Conservation (phyloP, 805 yeast species). For the Cyberlindnera saturnus region DNA sequence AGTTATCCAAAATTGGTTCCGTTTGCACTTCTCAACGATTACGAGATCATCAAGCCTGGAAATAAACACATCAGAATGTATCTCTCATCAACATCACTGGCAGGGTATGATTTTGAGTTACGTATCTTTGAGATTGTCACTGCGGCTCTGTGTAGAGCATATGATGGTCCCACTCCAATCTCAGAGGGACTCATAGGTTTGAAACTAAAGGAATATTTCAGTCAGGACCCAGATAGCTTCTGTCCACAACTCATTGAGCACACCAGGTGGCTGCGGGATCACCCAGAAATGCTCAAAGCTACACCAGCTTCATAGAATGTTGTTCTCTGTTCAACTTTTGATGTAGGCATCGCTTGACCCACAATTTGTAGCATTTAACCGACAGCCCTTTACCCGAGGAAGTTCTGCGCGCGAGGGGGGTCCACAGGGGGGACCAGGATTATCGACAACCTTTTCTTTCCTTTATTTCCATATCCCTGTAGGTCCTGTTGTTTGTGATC, state of each 20-base stretch:
- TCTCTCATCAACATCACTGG: slow-evolving; percentile 15
- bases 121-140: slow-evolving; percentile 34
- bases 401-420: too few species aligned
- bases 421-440: too few species aligned
- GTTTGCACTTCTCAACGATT: slow-evolving; percentile 21
- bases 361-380: too few species aligned
- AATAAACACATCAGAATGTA: slow-evolving; percentile 30
- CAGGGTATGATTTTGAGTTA: slow-evolving; percentile 35
- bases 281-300: slow-evolving; percentile 18
- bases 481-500: too few species aligned
- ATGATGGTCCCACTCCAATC: slow-evolving; percentile 18
- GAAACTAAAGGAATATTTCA: slow-evolving; percentile 24
- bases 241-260: slow-evolving; percentile 31
- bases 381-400: too few species aligned
- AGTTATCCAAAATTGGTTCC: slow-evolving; percentile 50
- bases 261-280: slow-evolving; percentile 26
- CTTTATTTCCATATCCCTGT: too few species aligned
- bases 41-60: slow-evolving; percentile 20
- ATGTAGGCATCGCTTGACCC: background rate
- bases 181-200: slow-evolving; percentile 23
- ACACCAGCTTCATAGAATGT: background rate
- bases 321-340: background rate
- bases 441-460: too few species aligned
- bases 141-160: slow-evolving; percentile 30
- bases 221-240: slow-evolving; percentile 21